Evolutionary conservation across 2,329 filamentous ascomycete species (phyloP).

Genomic region (Didymella exigua): DNA sequence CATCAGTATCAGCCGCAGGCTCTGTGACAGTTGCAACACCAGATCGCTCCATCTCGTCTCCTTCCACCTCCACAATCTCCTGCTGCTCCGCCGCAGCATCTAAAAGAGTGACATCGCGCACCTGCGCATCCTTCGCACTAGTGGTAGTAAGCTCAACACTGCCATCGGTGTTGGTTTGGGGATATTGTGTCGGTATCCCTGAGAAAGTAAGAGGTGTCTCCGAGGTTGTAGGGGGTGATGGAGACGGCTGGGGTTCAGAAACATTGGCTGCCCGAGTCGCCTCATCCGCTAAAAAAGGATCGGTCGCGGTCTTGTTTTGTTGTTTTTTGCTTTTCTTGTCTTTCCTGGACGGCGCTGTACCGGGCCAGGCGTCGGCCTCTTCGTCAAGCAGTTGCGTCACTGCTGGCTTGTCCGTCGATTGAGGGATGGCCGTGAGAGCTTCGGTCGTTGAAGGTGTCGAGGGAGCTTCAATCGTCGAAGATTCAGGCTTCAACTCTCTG

Average conservation of each 20-base stretch:
- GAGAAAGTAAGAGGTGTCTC: conserved; percentile 38
- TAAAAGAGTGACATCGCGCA: conserved; percentile 10
- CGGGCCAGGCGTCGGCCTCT: conserved; percentile 11
- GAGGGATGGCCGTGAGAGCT: not conserved
- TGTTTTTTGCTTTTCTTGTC: conserved; percentile 29
- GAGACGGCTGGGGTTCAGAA: conserved; percentile 42
- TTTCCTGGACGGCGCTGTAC: conserved; percentile 15
- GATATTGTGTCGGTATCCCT: conserved; percentile 39
- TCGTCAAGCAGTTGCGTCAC: conserved; percentile 12
- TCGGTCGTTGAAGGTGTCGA: not conserved
- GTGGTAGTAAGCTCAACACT: conserved; percentile 28
- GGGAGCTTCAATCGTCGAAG: not conserved
- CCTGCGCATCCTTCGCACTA: conserved; percentile 10
- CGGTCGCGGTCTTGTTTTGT: conserved; percentile 21
- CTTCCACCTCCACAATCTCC: not conserved
- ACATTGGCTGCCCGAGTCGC: conserved; percentile 40
- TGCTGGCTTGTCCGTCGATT: conserved; percentile 1
- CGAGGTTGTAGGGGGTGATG: conserved; percentile 35
- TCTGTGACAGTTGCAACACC: not conserved
- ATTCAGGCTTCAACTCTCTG: conserved; percentile 8
- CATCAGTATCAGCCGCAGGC: not conserved
- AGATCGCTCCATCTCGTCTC: not conserved
- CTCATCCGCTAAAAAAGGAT: conserved; percentile 43
- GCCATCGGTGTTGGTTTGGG: conserved; percentile 31
- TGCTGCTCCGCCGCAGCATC: conserved; percentile 8